A percentile compares a stretch with the other conserved stretches of the same genome.
Evolutionary conservation across 768 basidiomycete genomes (phyloP).

Genomic region (Rhizopogon sp.): DNA sequence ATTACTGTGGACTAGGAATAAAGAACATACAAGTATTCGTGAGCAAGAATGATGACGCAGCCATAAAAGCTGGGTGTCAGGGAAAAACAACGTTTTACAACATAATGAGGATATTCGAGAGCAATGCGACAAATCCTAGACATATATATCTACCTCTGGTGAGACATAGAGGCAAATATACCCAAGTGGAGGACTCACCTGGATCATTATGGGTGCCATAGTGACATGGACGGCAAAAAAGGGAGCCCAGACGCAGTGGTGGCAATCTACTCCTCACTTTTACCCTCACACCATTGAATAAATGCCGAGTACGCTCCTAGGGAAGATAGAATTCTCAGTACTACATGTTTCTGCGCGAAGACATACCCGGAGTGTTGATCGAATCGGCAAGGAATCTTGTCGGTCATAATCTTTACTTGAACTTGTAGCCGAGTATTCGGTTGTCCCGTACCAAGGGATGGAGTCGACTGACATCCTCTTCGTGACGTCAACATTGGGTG

Average conservation of each 20-base stretch:
- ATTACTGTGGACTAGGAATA: too few species aligned
- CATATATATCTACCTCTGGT: background rate
- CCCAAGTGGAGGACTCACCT: conserved; percentile 8
- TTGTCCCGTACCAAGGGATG: conserved; percentile 1
- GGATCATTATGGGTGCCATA: conserved; percentile 14
- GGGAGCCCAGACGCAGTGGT: conserved; percentile 7
- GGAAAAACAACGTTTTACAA: background rate
- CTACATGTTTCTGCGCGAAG: background rate
- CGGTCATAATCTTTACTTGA: conserved; percentile 1
- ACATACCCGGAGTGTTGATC: conserved; percentile 13
- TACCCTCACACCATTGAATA: conserved; percentile 8
- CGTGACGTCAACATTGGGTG: background rate
- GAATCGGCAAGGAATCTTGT: conserved; percentile 6
- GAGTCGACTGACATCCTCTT: conserved; percentile 25
- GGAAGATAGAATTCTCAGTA: background rate
- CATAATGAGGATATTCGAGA: background rate
- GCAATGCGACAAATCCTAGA: background rate
- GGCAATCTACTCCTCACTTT: conserved; percentile 13
- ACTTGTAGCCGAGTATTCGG: conserved; percentile 1
- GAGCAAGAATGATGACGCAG: too few species aligned
- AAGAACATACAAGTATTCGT: too few species aligned
- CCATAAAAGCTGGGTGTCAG: conserved; percentile 33
- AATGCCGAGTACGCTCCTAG: conserved; percentile 16
- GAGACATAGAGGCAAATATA: background rate
- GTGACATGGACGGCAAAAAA: conserved; percentile 16